Evolutionary conservation across 2,329 filamentous ascomycete species (phyloP), one percentile per base, ranked within the genome.

Genomic region (Fusarium sp.): DNA sequence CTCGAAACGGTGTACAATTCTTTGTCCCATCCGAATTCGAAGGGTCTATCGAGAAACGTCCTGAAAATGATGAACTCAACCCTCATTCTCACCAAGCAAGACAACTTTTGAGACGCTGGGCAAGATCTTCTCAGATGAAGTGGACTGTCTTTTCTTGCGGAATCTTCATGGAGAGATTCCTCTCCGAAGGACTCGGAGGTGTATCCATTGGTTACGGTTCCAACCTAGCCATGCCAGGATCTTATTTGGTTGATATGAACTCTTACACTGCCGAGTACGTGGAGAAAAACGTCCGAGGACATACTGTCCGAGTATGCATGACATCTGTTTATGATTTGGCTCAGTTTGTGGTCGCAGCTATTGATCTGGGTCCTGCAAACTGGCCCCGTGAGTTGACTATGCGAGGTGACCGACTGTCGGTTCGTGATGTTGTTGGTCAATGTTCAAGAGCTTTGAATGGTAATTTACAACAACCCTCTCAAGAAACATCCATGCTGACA

Each of bases 1-100:
- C 89, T 18, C 82, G 84, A 53, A 87, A 86, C 20, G 84, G 87
- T 20, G 91, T 94, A 3, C 85, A 87, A 18, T 85, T 88, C 37
- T 94, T 94, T 74, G 89, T 92, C 6, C 91, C 92, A 2, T 91
- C 91, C 9, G 92, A 94, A 73, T 94, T 94, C 72, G 91, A 93
- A 80, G 92, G 92, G 3, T 82, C 83, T 32, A 82, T 91, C 18
- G 79, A 80, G 20, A 83, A 86, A 46, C 84, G 91, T 51, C 84
- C 86, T 7, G 70, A 68, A 30, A 80, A 83, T 58, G 89, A 91
- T 61, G 84, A 88, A 4, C 80, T 92, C 25, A 89, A 93, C 76
- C 87, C 87, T 47, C 46, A 66, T 16, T 74, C 73, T 2, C 81
- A 82, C 13, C 82, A 83, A n/a, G 89, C 90, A 3, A 81, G 90